Conservation (phyloP, 768 basidiomycete species). For the Nidula microcarpa region DNA sequence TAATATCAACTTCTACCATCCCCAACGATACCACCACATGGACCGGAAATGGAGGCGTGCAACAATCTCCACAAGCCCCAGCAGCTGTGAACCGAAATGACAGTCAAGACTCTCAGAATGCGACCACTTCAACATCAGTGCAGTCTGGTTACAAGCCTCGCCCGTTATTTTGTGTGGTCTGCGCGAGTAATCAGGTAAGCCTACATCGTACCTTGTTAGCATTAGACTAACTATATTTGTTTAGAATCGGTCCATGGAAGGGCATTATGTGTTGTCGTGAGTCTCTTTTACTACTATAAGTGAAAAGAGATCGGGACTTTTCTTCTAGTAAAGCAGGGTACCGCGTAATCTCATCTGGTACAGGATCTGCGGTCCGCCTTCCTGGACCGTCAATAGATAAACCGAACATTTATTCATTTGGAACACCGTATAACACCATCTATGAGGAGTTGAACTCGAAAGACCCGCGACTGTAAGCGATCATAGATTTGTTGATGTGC, state of each 20-base stretch:
- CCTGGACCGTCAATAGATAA: constrained; percentile 97
- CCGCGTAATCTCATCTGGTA: constrained; percentile 91
- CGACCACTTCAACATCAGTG: background rate
- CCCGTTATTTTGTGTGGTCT: constrained; percentile 95
- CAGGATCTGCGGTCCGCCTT: constrained; percentile 93
- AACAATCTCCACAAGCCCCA: constrained; percentile 3
- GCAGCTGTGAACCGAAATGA: background rate
- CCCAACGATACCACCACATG: constrained; percentile 17
- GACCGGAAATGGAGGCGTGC: constrained; percentile 19
- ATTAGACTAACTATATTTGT: constrained; percentile 9
- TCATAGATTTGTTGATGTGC: constrained; percentile 6
- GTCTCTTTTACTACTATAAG: constrained; percentile 23
- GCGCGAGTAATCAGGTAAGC: constrained; percentile 96
- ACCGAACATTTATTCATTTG: constrained; percentile 95
- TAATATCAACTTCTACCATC: constrained; percentile 26
- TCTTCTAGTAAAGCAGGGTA: constrained; percentile 79
- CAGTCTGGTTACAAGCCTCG: constrained; percentile 50
- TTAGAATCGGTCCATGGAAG: constrained; percentile 98
- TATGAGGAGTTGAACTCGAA: constrained; percentile 86
- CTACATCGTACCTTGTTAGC: background rate
- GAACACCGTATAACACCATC: constrained; percentile 94
- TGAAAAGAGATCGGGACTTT: constrained; percentile 8
- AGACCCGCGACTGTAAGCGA: constrained; percentile 75
- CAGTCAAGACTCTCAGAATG: constrained; percentile 4
- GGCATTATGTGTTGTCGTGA: constrained; percentile 85